A percentile compares a stretch with the other conserved stretches of the same genome.
These are phyloP conservation scores for Candida palmyrensis DNA, from an alignment of 805 yeast species.

Conservation along the genomic window DNA sequence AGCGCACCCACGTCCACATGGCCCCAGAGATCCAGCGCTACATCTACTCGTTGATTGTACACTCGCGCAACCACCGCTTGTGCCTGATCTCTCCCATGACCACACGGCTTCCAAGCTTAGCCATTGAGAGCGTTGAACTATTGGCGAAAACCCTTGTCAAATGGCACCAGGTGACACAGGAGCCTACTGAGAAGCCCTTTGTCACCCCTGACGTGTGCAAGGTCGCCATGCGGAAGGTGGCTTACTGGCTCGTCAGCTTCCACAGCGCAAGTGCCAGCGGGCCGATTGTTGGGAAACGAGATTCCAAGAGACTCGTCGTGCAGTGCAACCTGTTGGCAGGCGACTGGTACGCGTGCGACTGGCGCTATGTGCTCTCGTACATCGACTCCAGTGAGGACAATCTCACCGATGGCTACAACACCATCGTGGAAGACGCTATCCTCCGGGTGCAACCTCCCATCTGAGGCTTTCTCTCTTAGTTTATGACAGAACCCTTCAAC, in stretches of 20 bases:
- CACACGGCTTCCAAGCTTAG: conserved; percentile 28
- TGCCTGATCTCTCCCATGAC: conserved; percentile 33
- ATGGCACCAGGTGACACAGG: conserved; percentile 8
- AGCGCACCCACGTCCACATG: conserved; percentile 16
- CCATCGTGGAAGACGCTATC: conserved; percentile 33
- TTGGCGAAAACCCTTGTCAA: conserved; percentile 24
- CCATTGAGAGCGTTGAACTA: conserved; percentile 23
- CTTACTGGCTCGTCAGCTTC: conserved; percentile 43
- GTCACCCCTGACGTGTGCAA: conserved; percentile 36
- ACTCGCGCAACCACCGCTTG: conserved; percentile 33
- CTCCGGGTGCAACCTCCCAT: conserved; percentile 32
- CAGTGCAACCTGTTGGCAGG: conserved; percentile 29
- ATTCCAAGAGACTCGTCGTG: conserved; percentile 7
- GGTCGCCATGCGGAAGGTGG: conserved; percentile 33
- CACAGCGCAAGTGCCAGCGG: conserved; percentile 20
- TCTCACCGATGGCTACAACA: conserved; percentile 17
- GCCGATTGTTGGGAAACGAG: conserved; percentile 5
- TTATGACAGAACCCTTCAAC: too few relatives aligned
- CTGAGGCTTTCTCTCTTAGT: too few relatives aligned
- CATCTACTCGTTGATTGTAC: conserved; percentile 31
- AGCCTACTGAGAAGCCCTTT: conserved; percentile 10
- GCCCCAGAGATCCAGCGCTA: conserved; percentile 33
- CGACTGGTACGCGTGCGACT: conserved; percentile 42
- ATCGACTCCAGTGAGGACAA: conserved; percentile 11
- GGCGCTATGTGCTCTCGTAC: conserved; percentile 26